Evolutionary conservation across 805 yeast species (phyloP), one percentile per base, ranked within the genome.

Genomic region (Starmerella cellae): DNA sequence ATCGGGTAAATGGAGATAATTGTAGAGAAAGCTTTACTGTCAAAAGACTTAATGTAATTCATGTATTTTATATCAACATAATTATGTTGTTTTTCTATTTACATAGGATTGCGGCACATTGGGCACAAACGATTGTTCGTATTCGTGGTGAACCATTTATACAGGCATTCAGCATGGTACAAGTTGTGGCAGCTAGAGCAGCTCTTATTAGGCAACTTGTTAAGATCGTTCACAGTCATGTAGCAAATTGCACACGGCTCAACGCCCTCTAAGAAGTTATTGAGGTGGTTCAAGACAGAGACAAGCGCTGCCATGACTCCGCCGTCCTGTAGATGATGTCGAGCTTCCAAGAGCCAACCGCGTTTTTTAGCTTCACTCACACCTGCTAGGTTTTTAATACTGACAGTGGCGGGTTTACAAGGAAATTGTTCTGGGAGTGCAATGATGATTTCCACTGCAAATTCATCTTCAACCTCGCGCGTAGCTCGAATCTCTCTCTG

Each of bases 191-290:
- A 91, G 0, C 95, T 85, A 14, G 79, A 68, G 63, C 99, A 91
- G 2, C 71, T 71, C 62, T 84, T 87, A 38, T 84, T 75, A 5
- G 99, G 98, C 44, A 91, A 69, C 6, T 94, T 79, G 54, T 82
- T 82, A 55, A 85, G 95, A 48, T 81, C 85, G 57, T 87, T 94
- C 49, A 91, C 64, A 43, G 88, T 79, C 14, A 94, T 81, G 60
- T 91, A 91, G 60, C 99, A 91, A 52, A 91, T 85, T 2, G 97
- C 94, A 70, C 99, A 91, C 46, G 88, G 97, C 55, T 84, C 95
- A 50, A 83, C 85, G 0, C 95, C 95, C 8, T 87, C 81, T 60
- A 93, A 93, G 53, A 82, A 68, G 42, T 75, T 72, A 40, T 84
- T 85, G 54, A 88, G 83, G 52, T 74, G 75, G 55, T 73, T 74